Conservation (phyloP, 1,284 basidiomycete species). For the Apiotrichum sp. region DNA sequence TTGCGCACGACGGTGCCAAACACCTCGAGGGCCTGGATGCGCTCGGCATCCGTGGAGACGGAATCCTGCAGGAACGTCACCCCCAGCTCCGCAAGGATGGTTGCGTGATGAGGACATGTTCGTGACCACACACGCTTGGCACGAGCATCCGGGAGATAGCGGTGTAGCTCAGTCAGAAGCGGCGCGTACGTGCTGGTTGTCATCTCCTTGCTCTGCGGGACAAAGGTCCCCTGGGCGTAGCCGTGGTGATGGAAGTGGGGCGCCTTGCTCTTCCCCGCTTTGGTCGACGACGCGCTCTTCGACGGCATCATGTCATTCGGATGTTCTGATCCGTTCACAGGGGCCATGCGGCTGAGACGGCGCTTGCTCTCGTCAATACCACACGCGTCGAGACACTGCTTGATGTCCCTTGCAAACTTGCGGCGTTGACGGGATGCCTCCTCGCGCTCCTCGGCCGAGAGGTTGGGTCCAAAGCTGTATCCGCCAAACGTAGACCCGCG, state of each 20-base stretch:
- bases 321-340: background rate
- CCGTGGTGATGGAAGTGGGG: background rate
- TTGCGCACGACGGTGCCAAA: conserved; percentile 37
- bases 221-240: conserved; percentile 3
- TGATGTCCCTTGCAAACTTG: conserved; percentile 37
- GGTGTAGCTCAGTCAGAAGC: conserved; percentile 37
- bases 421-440: conserved; percentile 35
- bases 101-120: conserved; percentile 40
- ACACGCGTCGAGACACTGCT: conserved; percentile 36
- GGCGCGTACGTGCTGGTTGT: conserved; percentile 20
- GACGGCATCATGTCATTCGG: background rate
- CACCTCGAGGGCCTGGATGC: conserved; percentile 39
- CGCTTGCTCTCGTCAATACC: conserved; percentile 31
- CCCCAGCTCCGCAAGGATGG: conserved; percentile 39
- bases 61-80: conserved; percentile 31
- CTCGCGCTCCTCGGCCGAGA: conserved; percentile 34
- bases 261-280: background rate
- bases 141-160: conserved; percentile 34
- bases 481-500: conserved; percentile 18
- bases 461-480: conserved; percentile 13
- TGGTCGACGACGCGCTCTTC: background rate
- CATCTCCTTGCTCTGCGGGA: conserved; percentile 5
- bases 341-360: conserved; percentile 20
- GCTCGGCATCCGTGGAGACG: conserved; percentile 29
- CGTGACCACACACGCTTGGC: conserved; percentile 37